Conservation (phyloP, 2,329 filamentous ascomycete species). For the Aureobasidium musti region DNA sequence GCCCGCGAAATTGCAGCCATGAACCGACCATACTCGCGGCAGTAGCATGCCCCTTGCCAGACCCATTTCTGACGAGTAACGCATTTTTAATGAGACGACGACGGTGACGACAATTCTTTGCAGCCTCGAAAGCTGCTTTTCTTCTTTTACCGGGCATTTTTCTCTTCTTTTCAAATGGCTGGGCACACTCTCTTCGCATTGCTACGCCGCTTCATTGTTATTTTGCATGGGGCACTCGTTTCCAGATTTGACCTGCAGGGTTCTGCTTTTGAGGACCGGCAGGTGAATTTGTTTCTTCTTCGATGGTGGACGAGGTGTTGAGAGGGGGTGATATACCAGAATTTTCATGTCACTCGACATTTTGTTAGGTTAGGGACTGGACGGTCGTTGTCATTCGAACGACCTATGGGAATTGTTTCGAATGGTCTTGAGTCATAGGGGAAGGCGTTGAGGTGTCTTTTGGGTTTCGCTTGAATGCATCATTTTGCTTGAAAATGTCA, state of each 20-base stretch:
- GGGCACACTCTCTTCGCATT: neutral
- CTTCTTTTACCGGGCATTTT: neutral
- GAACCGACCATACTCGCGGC: conserved; percentile 89
- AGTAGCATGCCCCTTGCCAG: conserved; percentile 34
- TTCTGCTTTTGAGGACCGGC: neutral
- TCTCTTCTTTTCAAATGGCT: neutral
- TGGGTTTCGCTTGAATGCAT: neutral
- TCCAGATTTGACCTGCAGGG: neutral
- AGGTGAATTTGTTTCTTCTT: neutral
- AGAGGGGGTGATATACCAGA: neutral
- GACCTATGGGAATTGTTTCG: neutral
- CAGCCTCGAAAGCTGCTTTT: neutral
- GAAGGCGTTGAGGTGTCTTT: neutral
- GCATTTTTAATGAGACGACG: conserved; percentile 24
- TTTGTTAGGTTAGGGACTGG: neutral
- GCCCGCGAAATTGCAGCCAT: conserved; percentile 88
- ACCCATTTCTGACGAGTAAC: conserved; percentile 16
- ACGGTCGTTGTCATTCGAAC: conserved; percentile 4
- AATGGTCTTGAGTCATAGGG: neutral
- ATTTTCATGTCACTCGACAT: conserved; percentile 2
- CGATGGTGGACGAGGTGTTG: neutral
- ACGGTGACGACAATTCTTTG: neutral
- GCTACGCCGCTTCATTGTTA: neutral
- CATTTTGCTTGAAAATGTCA: neutral
- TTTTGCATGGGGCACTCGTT: neutral